phyloP scores from a whole-genome alignment of 306 rosid genomes.

The Vachellia collinsii region DNA sequence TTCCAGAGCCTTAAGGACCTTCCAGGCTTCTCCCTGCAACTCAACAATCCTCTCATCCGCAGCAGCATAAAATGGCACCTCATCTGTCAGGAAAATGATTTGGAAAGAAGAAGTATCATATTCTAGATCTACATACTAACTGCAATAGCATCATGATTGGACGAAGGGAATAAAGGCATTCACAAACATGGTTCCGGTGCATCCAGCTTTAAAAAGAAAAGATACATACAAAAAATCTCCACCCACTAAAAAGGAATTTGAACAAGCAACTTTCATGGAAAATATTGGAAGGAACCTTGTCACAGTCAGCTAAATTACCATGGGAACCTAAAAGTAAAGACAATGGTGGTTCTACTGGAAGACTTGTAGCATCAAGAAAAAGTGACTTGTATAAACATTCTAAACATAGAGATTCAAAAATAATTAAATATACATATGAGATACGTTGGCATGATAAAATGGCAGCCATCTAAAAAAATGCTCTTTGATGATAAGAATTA shows the following conservation, averaged over 20 bases:
- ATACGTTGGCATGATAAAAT: not conserved
- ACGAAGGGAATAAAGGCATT: not conserved
- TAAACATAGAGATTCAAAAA: not conserved
- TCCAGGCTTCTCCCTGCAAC: constrained; percentile 85
- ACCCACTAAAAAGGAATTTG: not conserved
- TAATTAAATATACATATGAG: not conserved
- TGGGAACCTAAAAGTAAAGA: not conserved
- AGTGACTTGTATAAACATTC: not conserved
- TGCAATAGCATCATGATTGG: not conserved
- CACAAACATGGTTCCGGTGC: not conserved
- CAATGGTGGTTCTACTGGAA: not conserved
- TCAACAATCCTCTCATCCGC: constrained; percentile 93
- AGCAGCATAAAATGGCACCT: constrained; percentile 86
- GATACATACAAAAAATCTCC: not conserved
- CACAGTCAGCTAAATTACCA: not conserved
- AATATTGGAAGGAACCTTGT: not conserved
- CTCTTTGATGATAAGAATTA: not conserved
- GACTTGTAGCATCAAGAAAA: constrained; percentile 1
- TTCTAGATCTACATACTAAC: not conserved
- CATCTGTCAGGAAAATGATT: constrained; percentile 58
- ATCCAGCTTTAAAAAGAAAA: constrained; percentile 8
- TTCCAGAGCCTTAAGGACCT: constrained; percentile 88
- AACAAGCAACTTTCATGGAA: not conserved
- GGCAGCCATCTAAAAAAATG: not conserved
- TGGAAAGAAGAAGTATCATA: constrained; percentile 12